Evolutionary conservation across 2,329 filamentous ascomycete genomes (phyloP).

Genomic region (Annulohypoxylon truncatum): DNA sequence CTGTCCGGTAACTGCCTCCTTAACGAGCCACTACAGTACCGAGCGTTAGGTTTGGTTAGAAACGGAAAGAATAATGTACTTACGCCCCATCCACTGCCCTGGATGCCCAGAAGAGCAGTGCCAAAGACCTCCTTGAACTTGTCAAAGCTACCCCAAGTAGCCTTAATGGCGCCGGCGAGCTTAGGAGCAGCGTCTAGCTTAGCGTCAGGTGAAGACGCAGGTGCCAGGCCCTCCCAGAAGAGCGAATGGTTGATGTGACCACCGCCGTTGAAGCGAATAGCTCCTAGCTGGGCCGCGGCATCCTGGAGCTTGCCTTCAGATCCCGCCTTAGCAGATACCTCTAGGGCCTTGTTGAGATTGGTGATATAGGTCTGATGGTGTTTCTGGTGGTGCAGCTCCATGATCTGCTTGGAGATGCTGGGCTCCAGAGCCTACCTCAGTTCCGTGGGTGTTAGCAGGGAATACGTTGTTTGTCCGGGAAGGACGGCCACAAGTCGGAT

Average conservation of each 20-base stretch:
- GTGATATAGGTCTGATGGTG: conserved; percentile 84
- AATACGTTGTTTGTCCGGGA: conserved; percentile 1
- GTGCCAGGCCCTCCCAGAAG: conserved; percentile 88
- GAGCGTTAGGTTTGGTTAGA: conserved; percentile 10
- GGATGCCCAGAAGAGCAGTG: conserved; percentile 74
- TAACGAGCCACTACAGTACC: conserved; percentile 72
- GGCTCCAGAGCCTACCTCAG: conserved; percentile 72
- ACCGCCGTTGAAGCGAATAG: conserved; percentile 88
- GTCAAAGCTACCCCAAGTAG: conserved; percentile 75
- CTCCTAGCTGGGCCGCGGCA: conserved; percentile 71
- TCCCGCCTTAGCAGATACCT: conserved; percentile 68
- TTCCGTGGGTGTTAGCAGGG: conserved; percentile 15
- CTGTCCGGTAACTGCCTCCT: conserved; percentile 67
- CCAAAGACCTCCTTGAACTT: conserved; percentile 75
- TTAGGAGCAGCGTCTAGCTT: conserved; percentile 66
- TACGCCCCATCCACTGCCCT: conserved; percentile 84
- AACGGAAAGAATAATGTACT: conserved; percentile 8
- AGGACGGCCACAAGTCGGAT: not conserved
- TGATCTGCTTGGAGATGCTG: conserved; percentile 80
- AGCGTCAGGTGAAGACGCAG: conserved; percentile 68
- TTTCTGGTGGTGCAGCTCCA: conserved; percentile 83
- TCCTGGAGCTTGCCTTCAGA: conserved; percentile 67
- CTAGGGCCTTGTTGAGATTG: conserved; percentile 76
- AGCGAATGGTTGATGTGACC: conserved; percentile 94
- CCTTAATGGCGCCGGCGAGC: conserved; percentile 70